A percentile compares a stretch with the other conserved stretches of the same genome.
Evolutionary conservation across 179 eudicot species (phyloP).

Genomic region (Silene coronaria): DNA sequence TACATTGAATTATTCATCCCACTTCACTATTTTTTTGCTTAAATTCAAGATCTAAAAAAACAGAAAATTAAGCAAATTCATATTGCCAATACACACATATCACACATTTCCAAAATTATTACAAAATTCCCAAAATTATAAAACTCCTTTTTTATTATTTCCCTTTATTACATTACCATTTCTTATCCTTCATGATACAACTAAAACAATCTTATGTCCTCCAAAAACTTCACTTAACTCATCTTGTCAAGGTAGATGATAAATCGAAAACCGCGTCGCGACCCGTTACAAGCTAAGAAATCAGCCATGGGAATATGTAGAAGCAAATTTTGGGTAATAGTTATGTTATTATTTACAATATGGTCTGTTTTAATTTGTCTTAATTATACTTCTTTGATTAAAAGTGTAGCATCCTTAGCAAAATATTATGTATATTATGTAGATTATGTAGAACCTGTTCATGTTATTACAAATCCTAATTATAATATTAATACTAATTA

Average conservation of each 20-base stretch:
- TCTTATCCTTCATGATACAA: conserved; percentile 9
- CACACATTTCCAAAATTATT: background rate
- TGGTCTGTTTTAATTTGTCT: conserved; percentile 61
- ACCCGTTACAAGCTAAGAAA: conserved; percentile 26
- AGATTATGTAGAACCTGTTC: conserved; percentile 24
- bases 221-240: background rate
- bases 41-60: conserved; percentile 4
- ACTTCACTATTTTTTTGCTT: conserved; percentile 7
- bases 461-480: conserved; percentile 1
- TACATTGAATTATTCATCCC: conserved; percentile 11
- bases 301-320: conserved; percentile 28
- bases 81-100: background rate
- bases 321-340: conserved; percentile 43
- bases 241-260: conserved; percentile 30
- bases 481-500: background rate
- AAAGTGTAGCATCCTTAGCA: conserved; percentile 25
- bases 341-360: conserved; percentile 38
- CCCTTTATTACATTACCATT: background rate
- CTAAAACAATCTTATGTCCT: conserved; percentile 5
- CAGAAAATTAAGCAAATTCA: background rate
- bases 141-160: background rate
- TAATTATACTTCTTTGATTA: conserved; percentile 48
- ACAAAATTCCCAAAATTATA: no score
- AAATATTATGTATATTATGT: conserved; percentile 33
- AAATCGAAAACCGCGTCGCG: conserved; percentile 18